Percentiles rank a stretch among this genome's conserved stretches.
These are phyloP conservation scores for Suhomyces prunicola DNA, from an alignment of 805 yeast species.

Conservation along the genomic window DNA sequence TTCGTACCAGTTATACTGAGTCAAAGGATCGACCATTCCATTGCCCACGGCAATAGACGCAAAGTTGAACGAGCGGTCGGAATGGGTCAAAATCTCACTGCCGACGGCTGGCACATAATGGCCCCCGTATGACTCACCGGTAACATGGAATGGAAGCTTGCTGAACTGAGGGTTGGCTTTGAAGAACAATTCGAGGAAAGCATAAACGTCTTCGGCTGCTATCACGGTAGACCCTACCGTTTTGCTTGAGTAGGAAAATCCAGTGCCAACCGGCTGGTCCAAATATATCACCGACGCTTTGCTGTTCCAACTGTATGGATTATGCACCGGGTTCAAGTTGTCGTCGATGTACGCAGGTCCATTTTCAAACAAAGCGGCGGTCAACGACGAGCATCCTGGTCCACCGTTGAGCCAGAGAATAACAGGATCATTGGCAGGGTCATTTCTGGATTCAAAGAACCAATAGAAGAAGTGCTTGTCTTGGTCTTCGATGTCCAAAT, in stretches of 20 bases:
- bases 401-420: slow-evolving; percentile 32
- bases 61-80: slow-evolving; percentile 24
- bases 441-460: slow-evolving; percentile 31
- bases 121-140: slow-evolving; percentile 25
- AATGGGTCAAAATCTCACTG: slow-evolving; percentile 17
- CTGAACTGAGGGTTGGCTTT: slow-evolving; percentile 18
- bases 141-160: slow-evolving; percentile 18
- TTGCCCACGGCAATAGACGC: slow-evolving; percentile 44
- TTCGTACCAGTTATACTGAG: slow-evolving; percentile 36
- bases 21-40: slow-evolving; percentile 42
- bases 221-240: slow-evolving; percentile 13
- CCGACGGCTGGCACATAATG: slow-evolving; percentile 23
- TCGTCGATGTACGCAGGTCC: slow-evolving; percentile 25
- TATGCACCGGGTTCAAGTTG: slow-evolving; percentile 19
- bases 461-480: slow-evolving; percentile 31
- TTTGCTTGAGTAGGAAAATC: slow-evolving; percentile 19
- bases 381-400: slow-evolving; percentile 28
- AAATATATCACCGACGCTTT: slow-evolving; percentile 26
- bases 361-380: slow-evolving; percentile 27
- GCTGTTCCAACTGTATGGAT: slow-evolving; percentile 27
- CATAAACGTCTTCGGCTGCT: slow-evolving; percentile 17
- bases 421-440: slow-evolving; percentile 30
- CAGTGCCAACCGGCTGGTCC: slow-evolving; percentile 24
- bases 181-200: slow-evolving; percentile 23
- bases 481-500: slow-evolving; percentile 30